Conservation (phyloP, 2,329 filamentous ascomycete species). For the Plenodomus biglobosus region DNA sequence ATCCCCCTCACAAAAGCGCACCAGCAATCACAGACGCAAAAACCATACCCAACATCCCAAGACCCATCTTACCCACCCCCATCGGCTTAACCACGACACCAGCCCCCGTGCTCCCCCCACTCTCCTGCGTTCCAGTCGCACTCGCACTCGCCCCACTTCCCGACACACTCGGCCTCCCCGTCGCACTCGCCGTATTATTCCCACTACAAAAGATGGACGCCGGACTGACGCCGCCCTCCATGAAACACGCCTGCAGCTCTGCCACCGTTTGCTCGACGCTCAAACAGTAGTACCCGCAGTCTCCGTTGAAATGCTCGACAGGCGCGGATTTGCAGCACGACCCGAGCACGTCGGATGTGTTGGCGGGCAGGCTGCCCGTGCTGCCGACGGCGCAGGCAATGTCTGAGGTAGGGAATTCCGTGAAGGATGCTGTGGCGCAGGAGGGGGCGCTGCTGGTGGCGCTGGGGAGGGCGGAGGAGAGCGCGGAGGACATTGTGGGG, state of each 20-base stretch:
- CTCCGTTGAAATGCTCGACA: constrained; percentile 31
- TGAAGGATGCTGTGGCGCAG: constrained; percentile 30
- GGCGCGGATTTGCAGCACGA: constrained; percentile 38
- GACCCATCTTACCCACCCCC: constrained; percentile 30
- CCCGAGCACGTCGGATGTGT: constrained; percentile 26
- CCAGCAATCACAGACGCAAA: constrained; percentile 31
- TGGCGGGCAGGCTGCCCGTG: constrained; percentile 24
- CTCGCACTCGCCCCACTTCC: constrained; percentile 6
- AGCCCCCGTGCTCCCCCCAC: constrained; percentile 4
- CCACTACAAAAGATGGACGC: constrained; percentile 29
- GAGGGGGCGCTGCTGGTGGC: constrained; percentile 15
- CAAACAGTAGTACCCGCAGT: constrained; percentile 38
- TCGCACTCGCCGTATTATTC: constrained; percentile 31
- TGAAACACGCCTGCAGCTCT: constrained; percentile 33
- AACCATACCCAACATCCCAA: constrained; percentile 34
- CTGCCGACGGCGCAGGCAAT: constrained; percentile 33
- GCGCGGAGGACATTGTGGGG: constrained; percentile 20
- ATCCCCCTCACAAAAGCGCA: constrained; percentile 22
- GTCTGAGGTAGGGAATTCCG: constrained; percentile 30
- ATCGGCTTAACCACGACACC: constrained; percentile 22
- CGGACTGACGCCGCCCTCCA: constrained; percentile 26
- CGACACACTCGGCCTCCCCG: constrained; percentile 22
- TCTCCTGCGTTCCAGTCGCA: constrained; percentile 4
- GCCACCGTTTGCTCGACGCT: constrained; percentile 27
- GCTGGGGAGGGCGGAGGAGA: constrained; percentile 20